Evolutionary conservation across 140 eudicot genomes (phyloP), one percentile per base, ranked within the genome.

Genomic region (Bidens hawaiensis): DNA sequence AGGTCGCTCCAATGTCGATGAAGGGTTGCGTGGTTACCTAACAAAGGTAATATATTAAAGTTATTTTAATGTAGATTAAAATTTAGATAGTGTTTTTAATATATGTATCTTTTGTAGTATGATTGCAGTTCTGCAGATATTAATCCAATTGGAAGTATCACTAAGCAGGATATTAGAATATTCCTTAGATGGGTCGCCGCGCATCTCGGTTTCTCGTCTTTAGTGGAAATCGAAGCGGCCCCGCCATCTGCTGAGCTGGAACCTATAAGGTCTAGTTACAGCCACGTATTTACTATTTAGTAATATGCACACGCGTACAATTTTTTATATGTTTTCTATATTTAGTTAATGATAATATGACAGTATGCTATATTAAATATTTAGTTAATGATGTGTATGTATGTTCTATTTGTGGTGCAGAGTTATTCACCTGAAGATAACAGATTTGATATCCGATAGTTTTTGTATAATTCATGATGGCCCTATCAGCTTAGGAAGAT

Each of bases 171-270:
- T 77, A 84, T 90, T 36, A 80, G 97, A 45, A 77, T 74, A 45
- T 90, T 90, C 74, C 59, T 90, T 69, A 62, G 73, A 45, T 90
- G 97, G 97, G 96, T 96, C 49, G 94, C 97, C 52, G 57, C 59
- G 45, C 69, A 90, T 80, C 90, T 90, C 57, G 97, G 96, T 67
- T 90, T 68, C 72, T 65, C 94, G 14, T 84, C 97, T 36, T 80
- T 90, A 68, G 96, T 88, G 16, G 97, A 90, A 46, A 68, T 90
- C 46, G 97, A 90, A 79, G 95, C 97, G 60, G 97, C 97, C 75
- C 97, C 97, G 5, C 97, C 97, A 34, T 87, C 97, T 50, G 97
- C 97, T 65, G 97, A 90, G 67, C 82, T 90, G 75, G 97, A 90
- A 81, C 97, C 97, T 6, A 87, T 90, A 67, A 79, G 97, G 11